These are phyloP conservation scores for Acrocalymma vagum DNA, from an alignment of 2,329 filamentous ascomycete species.

Conservation along the genomic window DNA sequence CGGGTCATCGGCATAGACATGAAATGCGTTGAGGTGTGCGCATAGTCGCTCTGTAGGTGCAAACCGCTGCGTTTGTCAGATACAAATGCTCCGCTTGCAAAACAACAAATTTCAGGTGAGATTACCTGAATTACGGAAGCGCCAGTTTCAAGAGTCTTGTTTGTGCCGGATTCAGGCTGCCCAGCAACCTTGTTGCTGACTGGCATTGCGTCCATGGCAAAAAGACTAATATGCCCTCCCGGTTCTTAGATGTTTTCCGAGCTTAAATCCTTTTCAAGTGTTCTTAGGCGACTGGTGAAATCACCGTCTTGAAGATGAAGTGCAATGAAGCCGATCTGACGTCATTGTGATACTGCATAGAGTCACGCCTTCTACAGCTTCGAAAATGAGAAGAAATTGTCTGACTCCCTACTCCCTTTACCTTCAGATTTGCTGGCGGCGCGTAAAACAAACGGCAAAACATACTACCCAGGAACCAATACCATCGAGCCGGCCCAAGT, in stretches of 20 bases:
- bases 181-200: constrained; percentile 57
- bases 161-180: constrained; percentile 61
- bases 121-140: constrained; percentile 66
- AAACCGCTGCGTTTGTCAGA: constrained; percentile 63
- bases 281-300: not conserved
- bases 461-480: no score
- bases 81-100: not conserved
- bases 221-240: no score
- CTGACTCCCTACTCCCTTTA: no score
- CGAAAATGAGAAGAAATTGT: no score
- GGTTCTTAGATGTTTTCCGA: not conserved
- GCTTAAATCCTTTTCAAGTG: not conserved
- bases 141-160: constrained; percentile 68
- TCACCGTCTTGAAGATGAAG: not conserved
- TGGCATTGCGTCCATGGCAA: constrained; percentile 48
- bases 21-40: constrained; percentile 87
- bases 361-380: no score
- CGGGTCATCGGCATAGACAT: constrained; percentile 79
- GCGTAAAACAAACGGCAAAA: no score
- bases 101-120: not conserved
- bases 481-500: no score
- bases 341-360: constrained; percentile 11
- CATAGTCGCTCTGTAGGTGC: constrained; percentile 77
- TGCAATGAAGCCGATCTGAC: constrained; percentile 9
- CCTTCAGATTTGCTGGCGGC: no score